A percentile compares a stretch with the other conserved stretches of the same genome.
Evolutionary conservation across 1,139 yeast genomes (phyloP).

Genomic region (Debaryomycetaceae sp.): DNA sequence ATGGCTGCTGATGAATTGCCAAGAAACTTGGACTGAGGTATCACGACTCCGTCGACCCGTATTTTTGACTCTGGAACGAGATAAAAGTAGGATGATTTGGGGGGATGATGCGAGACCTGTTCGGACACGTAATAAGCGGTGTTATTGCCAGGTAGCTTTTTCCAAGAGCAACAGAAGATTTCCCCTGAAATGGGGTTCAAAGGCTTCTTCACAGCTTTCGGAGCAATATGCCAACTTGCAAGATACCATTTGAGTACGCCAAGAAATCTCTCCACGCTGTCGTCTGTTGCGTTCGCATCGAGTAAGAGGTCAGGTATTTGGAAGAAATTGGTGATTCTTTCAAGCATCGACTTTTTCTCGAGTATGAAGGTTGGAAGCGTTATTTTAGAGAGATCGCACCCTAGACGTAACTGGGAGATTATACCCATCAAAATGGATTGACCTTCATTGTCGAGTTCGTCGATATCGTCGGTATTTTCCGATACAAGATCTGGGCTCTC

Average conservation of each 20-base stretch:
- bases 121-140: constrained; percentile 81
- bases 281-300: constrained; percentile 51
- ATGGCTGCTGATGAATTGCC: constrained; percentile 96
- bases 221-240: constrained; percentile 96
- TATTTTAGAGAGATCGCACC: constrained; percentile 79
- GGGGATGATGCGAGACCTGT: constrained; percentile 98
- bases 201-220: constrained; percentile 96
- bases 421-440: constrained; percentile 79
- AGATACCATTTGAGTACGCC: constrained; percentile 78
- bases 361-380: constrained; percentile 91
- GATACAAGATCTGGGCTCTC: background rate
- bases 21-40: constrained; percentile 78
- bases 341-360: constrained; percentile 93
- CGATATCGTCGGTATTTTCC: constrained; percentile 53
- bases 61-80: constrained; percentile 71
- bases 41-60: constrained; percentile 78
- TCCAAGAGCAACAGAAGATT: constrained; percentile 86
- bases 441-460: constrained; percentile 84
- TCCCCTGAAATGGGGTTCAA: constrained; percentile 92
- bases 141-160: constrained; percentile 51
- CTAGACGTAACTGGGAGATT: constrained; percentile 85
- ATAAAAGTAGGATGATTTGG: constrained; percentile 88
- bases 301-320: constrained; percentile 71
- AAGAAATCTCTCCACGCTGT: constrained; percentile 59
- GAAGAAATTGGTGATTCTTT: constrained; percentile 82